phyloP scores from a whole-genome alignment of 179 eudicot species.

The Silene vulgaris region DNA sequence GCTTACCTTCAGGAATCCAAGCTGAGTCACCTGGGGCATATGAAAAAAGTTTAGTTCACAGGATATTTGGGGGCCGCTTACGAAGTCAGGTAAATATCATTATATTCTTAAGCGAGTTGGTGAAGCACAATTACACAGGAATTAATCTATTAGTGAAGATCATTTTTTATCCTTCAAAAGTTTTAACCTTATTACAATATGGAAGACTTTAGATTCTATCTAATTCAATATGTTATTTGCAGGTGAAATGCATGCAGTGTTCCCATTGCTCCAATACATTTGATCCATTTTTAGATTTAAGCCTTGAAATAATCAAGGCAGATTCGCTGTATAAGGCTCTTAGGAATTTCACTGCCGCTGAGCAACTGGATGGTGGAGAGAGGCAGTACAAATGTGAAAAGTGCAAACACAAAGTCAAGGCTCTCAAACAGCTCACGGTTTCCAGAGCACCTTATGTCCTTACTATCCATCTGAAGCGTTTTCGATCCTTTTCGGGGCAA shows the following conservation, averaged over 20 bases:
- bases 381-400: constrained; percentile 75
- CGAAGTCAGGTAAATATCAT: constrained; percentile 69
- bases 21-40: constrained; percentile 89
- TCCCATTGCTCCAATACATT: constrained; percentile 74
- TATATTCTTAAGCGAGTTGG: neutral
- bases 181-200: neutral
- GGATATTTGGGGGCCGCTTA: constrained; percentile 90
- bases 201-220: neutral
- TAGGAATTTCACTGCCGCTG: constrained; percentile 64
- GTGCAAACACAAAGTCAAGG: constrained; percentile 91
- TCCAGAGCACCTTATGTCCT: constrained; percentile 81
- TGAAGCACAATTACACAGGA: neutral
- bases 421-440: constrained; percentile 82
- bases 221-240: constrained; percentile 15
- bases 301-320: constrained; percentile 83
- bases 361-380: constrained; percentile 89
- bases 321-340: constrained; percentile 77
- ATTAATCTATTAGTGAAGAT: neutral
- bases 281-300: constrained; percentile 90
- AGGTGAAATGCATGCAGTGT: constrained; percentile 96
- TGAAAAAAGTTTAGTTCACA: constrained; percentile 91
- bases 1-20: constrained; percentile 88
- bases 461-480: constrained; percentile 82
- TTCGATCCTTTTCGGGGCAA: constrained; percentile 65
- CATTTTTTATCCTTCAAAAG: neutral